Evolutionary conservation across 2,329 filamentous ascomycete species (phyloP).

Genomic region (Botrytis cinerea): DNA sequence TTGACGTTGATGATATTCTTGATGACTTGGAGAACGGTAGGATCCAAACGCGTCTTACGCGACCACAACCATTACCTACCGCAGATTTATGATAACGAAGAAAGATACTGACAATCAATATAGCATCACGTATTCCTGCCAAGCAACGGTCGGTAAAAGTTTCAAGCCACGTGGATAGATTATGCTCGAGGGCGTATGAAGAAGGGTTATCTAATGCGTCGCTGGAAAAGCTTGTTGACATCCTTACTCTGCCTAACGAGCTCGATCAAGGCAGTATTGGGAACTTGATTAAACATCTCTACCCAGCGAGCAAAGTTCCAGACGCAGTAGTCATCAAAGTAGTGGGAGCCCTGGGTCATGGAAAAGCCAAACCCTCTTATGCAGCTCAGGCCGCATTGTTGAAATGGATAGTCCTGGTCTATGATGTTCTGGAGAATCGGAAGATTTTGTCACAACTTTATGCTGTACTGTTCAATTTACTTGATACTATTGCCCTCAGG

Average conservation of each 20-base stretch:
- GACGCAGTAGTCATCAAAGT: slow-evolving; percentile 63
- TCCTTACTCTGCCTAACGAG: slow-evolving; percentile 65
- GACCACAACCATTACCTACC: not conserved
- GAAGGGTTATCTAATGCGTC: slow-evolving; percentile 63
- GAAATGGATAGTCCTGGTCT: slow-evolving; percentile 76
- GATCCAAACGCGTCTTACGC: slow-evolving; percentile 28
- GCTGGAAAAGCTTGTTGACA: slow-evolving; percentile 63
- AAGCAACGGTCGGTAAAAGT: slow-evolving; percentile 66
- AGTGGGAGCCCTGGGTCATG: slow-evolving; percentile 75
- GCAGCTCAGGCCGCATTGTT: slow-evolving; percentile 68
- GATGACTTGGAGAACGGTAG: slow-evolving; percentile 37
- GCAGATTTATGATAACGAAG: not conserved
- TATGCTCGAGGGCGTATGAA: slow-evolving; percentile 65
- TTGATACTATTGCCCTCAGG: slow-evolving; percentile 78
- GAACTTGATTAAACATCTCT: slow-evolving; percentile 71
- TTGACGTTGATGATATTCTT: slow-evolving; percentile 35
- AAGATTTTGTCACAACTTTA: slow-evolving; percentile 69
- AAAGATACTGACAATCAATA: slow-evolving; percentile 25
- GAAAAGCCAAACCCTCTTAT: slow-evolving; percentile 71
- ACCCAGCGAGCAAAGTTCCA: slow-evolving; percentile 67
- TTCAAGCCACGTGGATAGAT: slow-evolving; percentile 62
- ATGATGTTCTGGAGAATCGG: slow-evolving; percentile 68
- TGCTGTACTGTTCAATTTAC: slow-evolving; percentile 74
- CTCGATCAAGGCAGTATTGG: slow-evolving; percentile 76
- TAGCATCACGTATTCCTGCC: slow-evolving; percentile 61